Conservation (phyloP, 306 rosid species). For the Casuarina equisetifolia region DNA sequence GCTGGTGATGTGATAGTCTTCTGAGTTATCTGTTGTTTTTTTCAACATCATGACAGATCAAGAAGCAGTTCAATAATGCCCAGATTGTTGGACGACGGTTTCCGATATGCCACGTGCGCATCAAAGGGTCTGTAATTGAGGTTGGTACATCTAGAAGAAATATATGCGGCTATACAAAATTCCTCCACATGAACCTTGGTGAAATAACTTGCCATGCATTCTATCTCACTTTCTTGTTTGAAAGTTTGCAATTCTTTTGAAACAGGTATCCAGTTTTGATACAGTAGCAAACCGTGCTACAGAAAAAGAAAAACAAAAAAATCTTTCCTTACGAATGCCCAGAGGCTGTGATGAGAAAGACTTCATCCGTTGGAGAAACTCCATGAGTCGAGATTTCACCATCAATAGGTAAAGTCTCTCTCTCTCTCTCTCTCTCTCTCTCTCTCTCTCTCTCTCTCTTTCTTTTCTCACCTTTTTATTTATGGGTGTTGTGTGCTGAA, state of each 20-base stretch:
- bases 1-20: slow-evolving; percentile 10
- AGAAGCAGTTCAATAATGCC: slow-evolving; percentile 41
- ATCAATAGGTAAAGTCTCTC: slow-evolving; percentile 55
- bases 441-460: background rate
- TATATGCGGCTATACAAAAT: background rate
- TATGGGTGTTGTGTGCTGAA: background rate
- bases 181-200: background rate
- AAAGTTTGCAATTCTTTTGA: slow-evolving; percentile 22
- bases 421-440: background rate
- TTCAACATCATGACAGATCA: slow-evolving; percentile 48
- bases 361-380: slow-evolving; percentile 57
- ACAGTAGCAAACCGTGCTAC: slow-evolving; percentile 46
- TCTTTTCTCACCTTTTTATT: background rate
- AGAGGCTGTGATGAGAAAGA: slow-evolving; percentile 46
- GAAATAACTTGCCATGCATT: background rate
- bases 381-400: slow-evolving; percentile 80
- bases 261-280: slow-evolving; percentile 86
- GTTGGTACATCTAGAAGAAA: slow-evolving; percentile 38
- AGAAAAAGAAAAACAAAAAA: slow-evolving; percentile 19
- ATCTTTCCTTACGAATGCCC: slow-evolving; percentile 38
- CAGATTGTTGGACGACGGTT: slow-evolving; percentile 68
- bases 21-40: slow-evolving; percentile 4
- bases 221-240: slow-evolving; percentile 22
- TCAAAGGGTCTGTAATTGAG: slow-evolving; percentile 62
- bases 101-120: slow-evolving; percentile 74